Conservation (phyloP, 2,329 filamentous ascomycete species). For the Fusarium secorum region DNA sequence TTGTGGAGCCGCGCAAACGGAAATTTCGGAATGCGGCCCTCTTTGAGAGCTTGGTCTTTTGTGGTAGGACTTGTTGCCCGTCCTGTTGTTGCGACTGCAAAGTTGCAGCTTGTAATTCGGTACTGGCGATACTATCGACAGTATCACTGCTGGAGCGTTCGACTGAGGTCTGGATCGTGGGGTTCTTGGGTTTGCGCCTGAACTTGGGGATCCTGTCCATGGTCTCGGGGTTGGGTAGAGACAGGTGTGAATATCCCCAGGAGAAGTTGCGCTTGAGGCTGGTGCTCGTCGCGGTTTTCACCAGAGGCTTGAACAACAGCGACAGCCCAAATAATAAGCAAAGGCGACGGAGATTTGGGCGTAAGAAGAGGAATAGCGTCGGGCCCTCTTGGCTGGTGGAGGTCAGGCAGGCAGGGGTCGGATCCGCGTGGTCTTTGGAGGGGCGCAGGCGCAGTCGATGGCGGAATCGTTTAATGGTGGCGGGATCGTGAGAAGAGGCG, state of each 20-base stretch:
- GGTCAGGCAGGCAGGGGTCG: conserved; percentile 37
- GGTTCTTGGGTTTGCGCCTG: conserved; percentile 55
- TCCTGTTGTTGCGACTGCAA: conserved; percentile 34
- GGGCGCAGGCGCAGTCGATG: conserved; percentile 27
- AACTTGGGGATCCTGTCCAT: conserved; percentile 56
- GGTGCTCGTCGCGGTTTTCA: conserved; percentile 16
- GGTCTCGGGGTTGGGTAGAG: conserved; percentile 15
- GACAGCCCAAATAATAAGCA: conserved; percentile 23
- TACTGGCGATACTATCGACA: conserved; percentile 41
- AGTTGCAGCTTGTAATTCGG: conserved; percentile 36
- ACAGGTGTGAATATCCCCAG: conserved; percentile 19
- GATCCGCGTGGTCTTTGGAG: conserved; percentile 30
- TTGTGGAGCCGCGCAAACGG: conserved; percentile 55
- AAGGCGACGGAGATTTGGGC: conserved; percentile 29
- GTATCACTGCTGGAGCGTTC: conserved; percentile 45
- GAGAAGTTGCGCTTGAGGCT: conserved; percentile 20
- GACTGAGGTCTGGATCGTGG: conserved; percentile 53
- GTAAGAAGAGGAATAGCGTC: conserved; percentile 35
- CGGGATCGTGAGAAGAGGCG: conserved; percentile 14
- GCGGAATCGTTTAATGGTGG: conserved; percentile 18
- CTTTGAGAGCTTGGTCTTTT: conserved; percentile 42
- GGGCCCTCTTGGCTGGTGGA: conserved; percentile 34
- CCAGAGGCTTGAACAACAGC: conserved; percentile 12
- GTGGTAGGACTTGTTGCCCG: conserved; percentile 20
- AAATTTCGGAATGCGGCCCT: conserved; percentile 55